A percentile compares a stretch with the other conserved stretches of the same genome.
Conservation (phyloP, 1,284 basidiomycete genomes). For the Rhodotorula glutinis region DNA sequence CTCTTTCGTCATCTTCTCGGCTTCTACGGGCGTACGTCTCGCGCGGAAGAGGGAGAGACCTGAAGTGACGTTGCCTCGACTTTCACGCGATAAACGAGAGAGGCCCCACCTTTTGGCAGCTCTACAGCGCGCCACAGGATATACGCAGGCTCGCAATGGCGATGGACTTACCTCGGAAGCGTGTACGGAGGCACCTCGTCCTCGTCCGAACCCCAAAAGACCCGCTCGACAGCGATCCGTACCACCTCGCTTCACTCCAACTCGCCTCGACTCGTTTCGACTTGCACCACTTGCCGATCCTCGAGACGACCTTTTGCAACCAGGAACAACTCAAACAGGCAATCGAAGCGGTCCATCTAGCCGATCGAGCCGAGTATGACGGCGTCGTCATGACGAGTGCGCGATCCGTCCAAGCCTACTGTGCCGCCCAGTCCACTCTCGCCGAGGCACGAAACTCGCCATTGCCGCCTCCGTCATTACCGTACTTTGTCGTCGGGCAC, state of each 20-base stretch:
- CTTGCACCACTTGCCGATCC: conserved; percentile 61
- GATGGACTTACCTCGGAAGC: neutral
- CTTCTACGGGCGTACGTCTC: too few relatives aligned
- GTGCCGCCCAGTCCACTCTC: conserved; percentile 18
- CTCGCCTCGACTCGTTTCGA: neutral
- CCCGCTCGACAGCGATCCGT: conserved; percentile 52
- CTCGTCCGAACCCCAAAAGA: conserved; percentile 38
- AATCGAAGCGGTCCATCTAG: conserved; percentile 43
- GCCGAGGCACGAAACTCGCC: neutral
- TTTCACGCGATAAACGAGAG: neutral
- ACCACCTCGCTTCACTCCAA: conserved; percentile 49
- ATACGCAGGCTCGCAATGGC: neutral
- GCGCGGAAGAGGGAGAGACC: too few relatives aligned
- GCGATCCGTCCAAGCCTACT: conserved; percentile 67
- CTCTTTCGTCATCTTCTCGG: conserved; percentile 12
- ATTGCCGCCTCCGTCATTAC: conserved; percentile 45
- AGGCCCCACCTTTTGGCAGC: neutral
- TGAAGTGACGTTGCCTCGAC: neutral
- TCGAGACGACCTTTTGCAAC: conserved; percentile 61
- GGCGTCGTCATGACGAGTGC: conserved; percentile 72
- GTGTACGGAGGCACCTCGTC: conserved; percentile 16
- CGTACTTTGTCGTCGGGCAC: conserved; percentile 72
- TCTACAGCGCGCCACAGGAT: neutral
- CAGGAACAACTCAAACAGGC: conserved; percentile 53
- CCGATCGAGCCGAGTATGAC: conserved; percentile 48